phyloP scores from a whole-genome alignment of 2,329 filamentous ascomycete genomes.

The Cladosporium colombiae region DNA sequence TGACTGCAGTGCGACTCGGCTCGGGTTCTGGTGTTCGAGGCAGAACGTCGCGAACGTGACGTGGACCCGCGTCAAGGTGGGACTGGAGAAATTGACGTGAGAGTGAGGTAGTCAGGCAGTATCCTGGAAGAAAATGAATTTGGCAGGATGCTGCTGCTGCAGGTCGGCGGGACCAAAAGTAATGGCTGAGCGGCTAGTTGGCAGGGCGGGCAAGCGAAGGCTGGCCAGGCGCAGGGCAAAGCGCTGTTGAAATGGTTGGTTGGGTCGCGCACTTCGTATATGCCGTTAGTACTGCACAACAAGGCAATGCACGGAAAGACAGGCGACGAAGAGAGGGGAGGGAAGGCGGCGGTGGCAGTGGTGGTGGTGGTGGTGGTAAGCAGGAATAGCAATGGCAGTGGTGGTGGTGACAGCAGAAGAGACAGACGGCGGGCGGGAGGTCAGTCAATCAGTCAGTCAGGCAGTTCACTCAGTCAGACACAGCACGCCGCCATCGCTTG shows the following conservation, averaged over 20 bases:
- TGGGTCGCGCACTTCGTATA: background rate
- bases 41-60: background rate
- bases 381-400: conserved; percentile 5
- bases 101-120: background rate
- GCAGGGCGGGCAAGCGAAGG: background rate
- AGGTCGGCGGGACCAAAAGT: conserved; percentile 1
- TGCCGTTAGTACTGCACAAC: background rate
- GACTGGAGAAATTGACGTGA: conserved; percentile 3
- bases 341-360: background rate
- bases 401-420: background rate
- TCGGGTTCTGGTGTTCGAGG: background rate
- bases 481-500: conserved; percentile 7
- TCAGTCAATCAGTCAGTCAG: background rate
- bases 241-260: background rate
- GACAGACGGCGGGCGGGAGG: background rate
- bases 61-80: conserved; percentile 4
- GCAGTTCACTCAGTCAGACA: background rate
- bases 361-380: background rate
- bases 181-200: conserved; percentile 7
- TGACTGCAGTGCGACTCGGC: background rate
- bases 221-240: conserved; percentile 5
- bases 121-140: background rate
- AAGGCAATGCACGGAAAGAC: background rate
- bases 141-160: background rate
- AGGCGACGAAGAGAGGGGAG: background rate